These are phyloP conservation scores for Metschnikowia aberdeeniae DNA, from an alignment of 805 yeast species.

Conservation along the genomic window DNA sequence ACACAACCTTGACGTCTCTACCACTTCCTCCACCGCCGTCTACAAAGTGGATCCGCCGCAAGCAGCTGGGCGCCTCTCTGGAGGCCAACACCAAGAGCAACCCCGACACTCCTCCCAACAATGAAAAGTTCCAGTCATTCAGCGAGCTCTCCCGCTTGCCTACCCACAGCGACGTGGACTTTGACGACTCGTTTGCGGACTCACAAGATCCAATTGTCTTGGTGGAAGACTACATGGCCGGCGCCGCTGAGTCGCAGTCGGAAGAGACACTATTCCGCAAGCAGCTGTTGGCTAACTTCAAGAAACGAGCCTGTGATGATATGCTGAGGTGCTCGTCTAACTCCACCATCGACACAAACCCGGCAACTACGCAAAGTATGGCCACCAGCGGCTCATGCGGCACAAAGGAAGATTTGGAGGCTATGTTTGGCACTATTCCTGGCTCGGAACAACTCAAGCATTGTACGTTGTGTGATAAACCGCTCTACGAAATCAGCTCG, in stretches of 20 bases:
- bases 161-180: constrained; percentile 3
- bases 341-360: not conserved
- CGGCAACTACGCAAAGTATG: not conserved
- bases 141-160: not conserved
- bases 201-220: constrained; percentile 42
- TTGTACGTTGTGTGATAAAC: constrained; percentile 69
- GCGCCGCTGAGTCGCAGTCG: constrained; percentile 11
- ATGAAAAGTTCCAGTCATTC: not conserved
- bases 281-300: constrained; percentile 37
- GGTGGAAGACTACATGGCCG: constrained; percentile 51
- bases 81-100: not conserved
- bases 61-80: constrained; percentile 5
- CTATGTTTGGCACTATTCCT: constrained; percentile 36
- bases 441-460: constrained; percentile 39
- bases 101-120: not conserved
- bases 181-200: constrained; percentile 20
- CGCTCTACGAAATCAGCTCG: constrained; percentile 59
- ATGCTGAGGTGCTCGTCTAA: constrained; percentile 3
- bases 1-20: constrained; percentile 45
- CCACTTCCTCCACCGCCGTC: constrained; percentile 50
- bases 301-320: constrained; percentile 18
- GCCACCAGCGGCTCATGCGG: not conserved
- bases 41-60: constrained; percentile 10
- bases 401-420: constrained; percentile 28
- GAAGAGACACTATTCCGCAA: constrained; percentile 21